Evolutionary conservation across 805 yeast genomes (phyloP).

Genomic region (Candida ficus): DNA sequence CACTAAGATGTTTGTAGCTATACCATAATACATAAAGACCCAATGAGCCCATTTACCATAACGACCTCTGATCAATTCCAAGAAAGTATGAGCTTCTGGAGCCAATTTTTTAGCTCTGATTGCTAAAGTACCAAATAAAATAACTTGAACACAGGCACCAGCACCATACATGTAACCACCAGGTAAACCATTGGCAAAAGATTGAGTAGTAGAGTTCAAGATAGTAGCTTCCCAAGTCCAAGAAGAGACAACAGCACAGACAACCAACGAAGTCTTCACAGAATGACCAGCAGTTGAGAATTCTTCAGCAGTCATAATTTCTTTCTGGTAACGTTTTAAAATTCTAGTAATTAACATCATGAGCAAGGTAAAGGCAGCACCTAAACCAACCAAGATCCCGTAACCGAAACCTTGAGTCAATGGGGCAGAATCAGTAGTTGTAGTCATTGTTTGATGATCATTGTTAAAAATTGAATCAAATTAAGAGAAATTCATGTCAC

Average conservation of each 20-base stretch:
- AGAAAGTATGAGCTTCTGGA: slow-evolving; percentile 87
- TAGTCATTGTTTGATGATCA: too few species aligned
- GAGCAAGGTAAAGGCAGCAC: slow-evolving; percentile 68
- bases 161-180: slow-evolving; percentile 76
- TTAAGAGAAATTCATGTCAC: too few species aligned
- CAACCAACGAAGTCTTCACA: slow-evolving; percentile 77
- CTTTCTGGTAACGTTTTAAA: slow-evolving; percentile 74
- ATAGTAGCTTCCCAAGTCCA: slow-evolving; percentile 95
- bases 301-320: slow-evolving; percentile 87
- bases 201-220: slow-evolving; percentile 70
- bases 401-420: slow-evolving; percentile 77
- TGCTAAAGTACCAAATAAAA: slow-evolving; percentile 80
- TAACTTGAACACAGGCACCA: slow-evolving; percentile 88
- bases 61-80: slow-evolving; percentile 77
- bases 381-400: slow-evolving; percentile 85
- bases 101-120: slow-evolving; percentile 86
- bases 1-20: slow-evolving; percentile 83
- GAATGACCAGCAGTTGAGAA: slow-evolving; percentile 90
- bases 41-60: slow-evolving; percentile 75
- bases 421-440: slow-evolving; percentile 8
- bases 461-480: too few species aligned
- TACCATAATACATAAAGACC: slow-evolving; percentile 70
- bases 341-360: slow-evolving; percentile 74
- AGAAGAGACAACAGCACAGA: slow-evolving; percentile 86
- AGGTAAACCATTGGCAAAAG: slow-evolving; percentile 66